These are phyloP conservation scores for Beauveria caledonica DNA, from an alignment of 2,329 filamentous ascomycete genomes.

Conservation along the genomic window DNA sequence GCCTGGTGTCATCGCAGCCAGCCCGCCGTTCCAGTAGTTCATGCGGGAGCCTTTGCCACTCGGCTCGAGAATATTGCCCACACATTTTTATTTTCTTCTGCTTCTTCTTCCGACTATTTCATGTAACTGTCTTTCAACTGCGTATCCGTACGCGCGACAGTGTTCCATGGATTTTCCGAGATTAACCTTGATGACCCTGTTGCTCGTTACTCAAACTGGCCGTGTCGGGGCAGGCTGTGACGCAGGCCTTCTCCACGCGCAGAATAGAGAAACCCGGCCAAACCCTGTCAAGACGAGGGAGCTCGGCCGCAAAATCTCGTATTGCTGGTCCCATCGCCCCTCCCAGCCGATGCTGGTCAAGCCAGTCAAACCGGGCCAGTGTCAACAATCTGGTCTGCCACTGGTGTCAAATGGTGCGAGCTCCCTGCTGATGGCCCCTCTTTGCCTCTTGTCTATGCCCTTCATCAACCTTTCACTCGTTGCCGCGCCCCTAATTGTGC, in stretches of 20 bases:
- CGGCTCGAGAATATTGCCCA: conserved; percentile 1
- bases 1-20: neutral
- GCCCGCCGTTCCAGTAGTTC: conserved; percentile 6
- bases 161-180: neutral
- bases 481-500: too few species aligned
- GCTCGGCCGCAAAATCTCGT: conserved; percentile 10
- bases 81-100: neutral
- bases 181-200: conserved; percentile 1
- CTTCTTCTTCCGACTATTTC: neutral
- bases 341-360: neutral
- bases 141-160: too few species aligned
- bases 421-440: neutral
- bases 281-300: neutral
- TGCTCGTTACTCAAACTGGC: neutral
- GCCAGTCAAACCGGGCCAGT: too few species aligned
- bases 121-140: neutral
- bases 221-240: neutral
- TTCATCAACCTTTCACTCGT: too few species aligned
- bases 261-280: neutral
- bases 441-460: neutral
- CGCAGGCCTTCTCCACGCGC: conserved; percentile 2
- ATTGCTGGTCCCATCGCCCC: conserved; percentile 2
- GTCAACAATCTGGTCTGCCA: neutral
- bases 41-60: conserved; percentile 10
- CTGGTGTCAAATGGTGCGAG: neutral